Conservation (phyloP, 108 stramenopile species). For the Skeletonema marinoi region DNA sequence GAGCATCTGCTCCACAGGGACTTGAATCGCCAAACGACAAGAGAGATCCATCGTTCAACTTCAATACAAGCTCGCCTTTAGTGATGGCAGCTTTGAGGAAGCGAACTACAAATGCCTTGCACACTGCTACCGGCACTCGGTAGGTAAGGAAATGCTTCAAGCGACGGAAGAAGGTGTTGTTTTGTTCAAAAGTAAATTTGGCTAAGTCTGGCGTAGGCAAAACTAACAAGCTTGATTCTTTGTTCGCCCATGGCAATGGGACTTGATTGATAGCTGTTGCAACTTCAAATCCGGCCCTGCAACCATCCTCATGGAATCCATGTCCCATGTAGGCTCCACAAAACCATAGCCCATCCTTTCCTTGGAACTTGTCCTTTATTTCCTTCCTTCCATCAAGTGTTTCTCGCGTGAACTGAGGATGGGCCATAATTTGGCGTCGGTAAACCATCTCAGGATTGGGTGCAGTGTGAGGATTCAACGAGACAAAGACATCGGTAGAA, state of each 20-base stretch:
- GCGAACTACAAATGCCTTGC: conserved; percentile 54
- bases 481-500: conserved; percentile 82
- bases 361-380: conserved; percentile 67
- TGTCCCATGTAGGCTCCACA: conserved; percentile 94
- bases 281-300: conserved; percentile 83
- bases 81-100: conserved; percentile 73
- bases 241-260: conserved; percentile 70
- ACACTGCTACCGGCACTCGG: conserved; percentile 70
- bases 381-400: conserved; percentile 67
- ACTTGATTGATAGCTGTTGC: conserved; percentile 64
- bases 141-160: conserved; percentile 54
- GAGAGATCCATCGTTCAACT: conserved; percentile 76
- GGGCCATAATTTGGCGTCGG: conserved; percentile 63
- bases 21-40: conserved; percentile 72
- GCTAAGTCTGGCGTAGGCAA: conserved; percentile 71
- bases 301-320: conserved; percentile 98
- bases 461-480: conserved; percentile 87
- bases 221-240: too few species aligned
- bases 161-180: conserved; percentile 24
- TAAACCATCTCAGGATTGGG: conserved; percentile 61
- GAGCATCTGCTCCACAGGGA: conserved; percentile 54
- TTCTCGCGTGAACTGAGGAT: conserved; percentile 89
- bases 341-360: conserved; percentile 89
- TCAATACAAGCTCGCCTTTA: conserved; percentile 62
- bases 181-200: conserved; percentile 30